Base-by-base conservation (phyloP, 306 rosid genomes). In the Arachis hypogaea region DNA sequence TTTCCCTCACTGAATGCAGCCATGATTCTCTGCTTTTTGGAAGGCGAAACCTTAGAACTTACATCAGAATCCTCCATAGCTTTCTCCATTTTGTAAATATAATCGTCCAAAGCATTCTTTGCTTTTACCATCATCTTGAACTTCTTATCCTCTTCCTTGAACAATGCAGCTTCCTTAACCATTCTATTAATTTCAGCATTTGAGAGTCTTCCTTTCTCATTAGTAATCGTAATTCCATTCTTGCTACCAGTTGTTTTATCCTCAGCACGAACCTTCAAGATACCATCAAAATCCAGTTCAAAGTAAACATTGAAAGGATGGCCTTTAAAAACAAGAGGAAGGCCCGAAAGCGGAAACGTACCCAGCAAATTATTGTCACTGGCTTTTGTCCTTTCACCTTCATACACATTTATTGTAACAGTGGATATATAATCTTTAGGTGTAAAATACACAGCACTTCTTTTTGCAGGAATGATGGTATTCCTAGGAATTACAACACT, bases 281-380 rank as follows among this genome's bases (percentile, higher is more conserved):
- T 83, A 3, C 88, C 86, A 12, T 87, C 77, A 1, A 66, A 80
- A 5, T 87, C 88, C 0, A 89, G 55, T 7, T 55, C 72, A 10
- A 89, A 87, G 73, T 73, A 72, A 6, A 77, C 81, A 0, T 40
- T 47, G 0, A 83, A 5, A 46, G 86, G 69, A 59, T 71, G 78
- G 55, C 82, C 86, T 9, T 82, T 55, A 0, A 71, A 87, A 7
- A 74, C 86, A 3, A 63, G 61, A 6, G 92, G 88, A 58, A 85
- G n/a, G 11, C 71, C 68, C 30, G 64, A 0, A 70, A 81, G 63
- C 8, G 0, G 0, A 3, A 83, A 87, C 3, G 42, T 60, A 1
- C 87, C 96, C 1, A 89, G 64, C 75, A 78, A 12, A 63, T 87
- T 87, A 77, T 88, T 86, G 50, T 88, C 88, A 0, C 10, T n/a